Evolutionary conservation across 1,139 yeast species (phyloP).

Genomic region (Candida sp.): DNA sequence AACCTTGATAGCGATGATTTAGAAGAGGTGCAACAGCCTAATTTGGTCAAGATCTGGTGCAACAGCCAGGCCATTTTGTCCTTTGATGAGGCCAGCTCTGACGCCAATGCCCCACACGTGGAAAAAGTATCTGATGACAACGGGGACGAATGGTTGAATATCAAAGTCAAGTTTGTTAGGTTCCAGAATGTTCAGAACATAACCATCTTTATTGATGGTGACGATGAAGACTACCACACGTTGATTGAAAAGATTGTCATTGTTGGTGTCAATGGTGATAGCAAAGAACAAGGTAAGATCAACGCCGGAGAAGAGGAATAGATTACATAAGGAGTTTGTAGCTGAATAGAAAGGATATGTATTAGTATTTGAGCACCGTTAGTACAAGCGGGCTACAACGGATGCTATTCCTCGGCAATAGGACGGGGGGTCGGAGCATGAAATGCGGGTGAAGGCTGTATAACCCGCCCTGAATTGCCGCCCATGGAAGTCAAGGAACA

Average conservation of each 20-base stretch:
- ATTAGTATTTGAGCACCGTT: no score
- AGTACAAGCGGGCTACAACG: no score
- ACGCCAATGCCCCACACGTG: conserved; percentile 35
- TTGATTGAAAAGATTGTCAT: conserved; percentile 55
- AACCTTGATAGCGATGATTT: conserved; percentile 37
- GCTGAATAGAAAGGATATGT: no score
- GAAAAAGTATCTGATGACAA: conserved; percentile 29
- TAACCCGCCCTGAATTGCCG: no score
- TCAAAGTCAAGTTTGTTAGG: conserved; percentile 59
- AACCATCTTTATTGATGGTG: conserved; percentile 64
- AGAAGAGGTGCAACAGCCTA: conserved; percentile 51
- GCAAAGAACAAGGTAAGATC: conserved; percentile 38
- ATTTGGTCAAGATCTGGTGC: conserved; percentile 57
- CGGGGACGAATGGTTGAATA: conserved; percentile 53
- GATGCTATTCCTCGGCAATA: no score
- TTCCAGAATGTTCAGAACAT: conserved; percentile 67
- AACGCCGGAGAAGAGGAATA: conserved; percentile 12
- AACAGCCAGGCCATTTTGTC: conserved; percentile 53
- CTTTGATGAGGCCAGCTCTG: conserved; percentile 60
- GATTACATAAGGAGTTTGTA: no score
- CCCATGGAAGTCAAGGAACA: no score
- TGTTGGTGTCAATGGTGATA: conserved; percentile 62
- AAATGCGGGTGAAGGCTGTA: no score
- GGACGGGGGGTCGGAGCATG: no score
- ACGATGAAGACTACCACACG: conserved; percentile 64